Evolutionary conservation across 805 yeast species (phyloP), one percentile per base, ranked within the genome.

Genomic region (Wickerhamomyces sydowiorum): DNA sequence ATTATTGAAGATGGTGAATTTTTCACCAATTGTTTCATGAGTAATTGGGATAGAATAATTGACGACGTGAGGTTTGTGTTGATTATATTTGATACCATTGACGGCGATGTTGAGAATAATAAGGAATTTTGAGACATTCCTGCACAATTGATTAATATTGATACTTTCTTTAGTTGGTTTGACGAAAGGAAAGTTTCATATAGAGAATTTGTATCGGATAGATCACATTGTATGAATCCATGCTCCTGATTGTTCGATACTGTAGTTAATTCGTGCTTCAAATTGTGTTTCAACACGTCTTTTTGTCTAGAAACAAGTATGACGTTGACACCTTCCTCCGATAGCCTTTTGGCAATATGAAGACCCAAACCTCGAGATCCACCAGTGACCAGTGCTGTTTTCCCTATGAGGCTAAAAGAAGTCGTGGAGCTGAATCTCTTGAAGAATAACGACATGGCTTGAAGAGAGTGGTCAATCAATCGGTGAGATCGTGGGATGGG

Each of bases 351-450:
- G 0, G 88, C 82, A 15, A 85, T 72, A 0, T 70, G 70, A 4
- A 67, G 61, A 0, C 93, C 93, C 13, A 84, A 64, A 0, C 93
- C 91, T 36, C 72, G 62, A 0, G 89, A 78, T 0, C 82, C 89
- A 1, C 93, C 93, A 0, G 88, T 82, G 2, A 82, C 60, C 5
- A 77, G 49, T 0, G 80, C 82, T n/a, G 69, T 67, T 42, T 53
- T 56, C 2, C 62, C 63, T 7, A 31, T 7, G 13, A 43, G 31
- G 5, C n/a, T n/a, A n/a, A 38, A 34, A 19, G 35, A 6, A 12
- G 23, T 9, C 3, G 19, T 28, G 31, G 32, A 29, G 12, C 23
- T 36, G 17, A 27, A 36, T 19, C 38, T 36, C 17, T 45, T 5
- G 56, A 54, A 20, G 5, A 21, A n/a, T 5, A 23, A 15, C 5